Conservation (phyloP, 331 rosid genomes). For the Arachis monticola region DNA sequence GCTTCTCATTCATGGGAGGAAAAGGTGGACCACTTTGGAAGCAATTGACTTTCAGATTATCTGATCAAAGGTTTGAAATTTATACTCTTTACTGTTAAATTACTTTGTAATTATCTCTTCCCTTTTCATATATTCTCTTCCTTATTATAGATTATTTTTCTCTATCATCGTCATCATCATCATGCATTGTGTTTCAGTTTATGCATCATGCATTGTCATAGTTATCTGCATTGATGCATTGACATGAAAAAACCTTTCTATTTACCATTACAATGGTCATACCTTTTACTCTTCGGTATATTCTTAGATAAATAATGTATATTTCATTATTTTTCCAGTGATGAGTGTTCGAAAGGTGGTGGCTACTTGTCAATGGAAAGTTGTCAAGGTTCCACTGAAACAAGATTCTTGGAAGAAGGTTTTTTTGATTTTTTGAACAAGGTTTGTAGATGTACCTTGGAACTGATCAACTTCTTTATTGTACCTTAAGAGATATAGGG, state of each 20-base stretch:
- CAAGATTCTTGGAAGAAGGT: conserved; percentile 73
- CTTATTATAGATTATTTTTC: conserved; percentile 18
- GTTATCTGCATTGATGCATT: conserved; percentile 19
- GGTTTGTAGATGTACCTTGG: conserved; percentile 51
- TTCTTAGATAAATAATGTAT: conserved; percentile 1
- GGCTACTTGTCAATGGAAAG: conserved; percentile 80
- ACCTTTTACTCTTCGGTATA: conserved; percentile 2
- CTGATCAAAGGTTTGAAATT: conserved; percentile 72
- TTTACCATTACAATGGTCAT: not conserved
- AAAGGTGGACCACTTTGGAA: conserved; percentile 95
- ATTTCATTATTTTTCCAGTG: conserved; percentile 56
- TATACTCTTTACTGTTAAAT: conserved; percentile 20
- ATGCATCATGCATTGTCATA: not conserved
- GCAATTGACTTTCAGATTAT: conserved; percentile 75
- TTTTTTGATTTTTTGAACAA: conserved; percentile 80
- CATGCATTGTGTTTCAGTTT: conserved; percentile 2
- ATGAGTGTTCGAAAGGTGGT: conserved; percentile 56
- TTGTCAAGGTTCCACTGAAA: conserved; percentile 60
- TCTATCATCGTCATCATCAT: not conserved
- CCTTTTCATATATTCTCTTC: conserved; percentile 19
- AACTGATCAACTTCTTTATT: conserved; percentile 17
- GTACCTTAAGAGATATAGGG: conserved; percentile 33
- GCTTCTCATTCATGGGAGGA: conserved; percentile 97
- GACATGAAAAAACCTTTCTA: conserved; percentile 26
- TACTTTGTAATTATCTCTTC: conserved; percentile 1